Evolutionary conservation across 305 asterid genomes (phyloP).

Genomic region (Solanum hybrid): DNA sequence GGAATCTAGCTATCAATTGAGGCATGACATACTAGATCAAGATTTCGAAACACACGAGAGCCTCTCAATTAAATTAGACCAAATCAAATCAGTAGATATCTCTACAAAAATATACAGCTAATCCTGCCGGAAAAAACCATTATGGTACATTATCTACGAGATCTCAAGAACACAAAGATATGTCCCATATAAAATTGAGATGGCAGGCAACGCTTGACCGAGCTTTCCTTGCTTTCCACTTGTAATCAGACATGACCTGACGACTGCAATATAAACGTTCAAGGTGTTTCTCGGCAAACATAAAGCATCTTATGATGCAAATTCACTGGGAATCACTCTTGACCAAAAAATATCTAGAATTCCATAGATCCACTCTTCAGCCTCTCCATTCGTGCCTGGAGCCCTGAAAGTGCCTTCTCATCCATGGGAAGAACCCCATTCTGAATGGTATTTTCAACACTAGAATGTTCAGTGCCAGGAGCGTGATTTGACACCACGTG

Average conservation of each 20-base stretch:
- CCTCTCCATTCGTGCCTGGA: slow-evolving; percentile 99
- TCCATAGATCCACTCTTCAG: slow-evolving; percentile 85
- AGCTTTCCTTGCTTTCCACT: neutral
- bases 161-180: neutral
- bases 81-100: neutral
- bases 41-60: neutral
- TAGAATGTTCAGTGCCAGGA: slow-evolving; percentile 31
- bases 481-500: slow-evolving; percentile 28
- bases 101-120: slow-evolving; percentile 10
- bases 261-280: neutral
- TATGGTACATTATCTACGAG: neutral
- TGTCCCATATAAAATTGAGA: neutral
- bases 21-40: neutral
- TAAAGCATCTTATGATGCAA: neutral
- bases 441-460: slow-evolving; percentile 38
- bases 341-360: slow-evolving; percentile 2
- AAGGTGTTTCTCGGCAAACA: neutral
- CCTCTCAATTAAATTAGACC: neutral
- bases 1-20: neutral
- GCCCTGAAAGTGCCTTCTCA: slow-evolving; percentile 92
- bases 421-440: slow-evolving; percentile 94
- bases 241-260: neutral
- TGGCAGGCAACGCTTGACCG: neutral
- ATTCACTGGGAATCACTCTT: neutral
- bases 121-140: neutral